A percentile compares a stretch with the other conserved stretches of the same genome.
phyloP scores from a whole-genome alignment of 2,329 filamentous ascomycete genomes.

The Tolypocladium inflatum region DNA sequence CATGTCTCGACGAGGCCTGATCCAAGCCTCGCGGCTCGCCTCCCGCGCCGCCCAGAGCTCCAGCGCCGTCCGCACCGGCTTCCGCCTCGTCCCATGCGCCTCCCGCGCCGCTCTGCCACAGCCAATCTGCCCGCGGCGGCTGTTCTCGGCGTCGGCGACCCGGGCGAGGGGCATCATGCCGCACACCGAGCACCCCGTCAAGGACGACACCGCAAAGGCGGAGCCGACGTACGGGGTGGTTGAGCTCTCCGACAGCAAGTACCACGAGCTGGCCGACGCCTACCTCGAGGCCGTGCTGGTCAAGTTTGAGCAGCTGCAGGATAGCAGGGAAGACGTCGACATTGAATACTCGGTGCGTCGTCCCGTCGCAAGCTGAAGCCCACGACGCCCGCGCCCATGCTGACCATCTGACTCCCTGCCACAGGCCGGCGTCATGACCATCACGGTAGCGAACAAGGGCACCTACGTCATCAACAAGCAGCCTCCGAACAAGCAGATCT shows the following conservation, averaged over 20 bases:
- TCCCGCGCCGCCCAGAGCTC: constrained; percentile 20
- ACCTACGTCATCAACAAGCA: constrained; percentile 98
- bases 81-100: constrained; percentile 8
- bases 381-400: background rate
- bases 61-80: constrained; percentile 12
- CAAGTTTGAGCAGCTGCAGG: constrained; percentile 64
- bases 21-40: constrained; percentile 28
- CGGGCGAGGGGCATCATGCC: constrained; percentile 46
- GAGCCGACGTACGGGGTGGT: constrained; percentile 40
- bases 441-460: constrained; percentile 59
- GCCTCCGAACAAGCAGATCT: constrained; percentile 94
- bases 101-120: background rate
- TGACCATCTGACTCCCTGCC: constrained; percentile 1
- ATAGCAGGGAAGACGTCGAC: constrained; percentile 67
- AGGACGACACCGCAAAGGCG: constrained; percentile 26
- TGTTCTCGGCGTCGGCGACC: constrained; percentile 19
- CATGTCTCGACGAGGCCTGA: constrained; percentile 23
- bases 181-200: constrained; percentile 44
- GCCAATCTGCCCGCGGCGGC: constrained; percentile 10
- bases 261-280: constrained; percentile 66
- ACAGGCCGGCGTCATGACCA: constrained; percentile 77
- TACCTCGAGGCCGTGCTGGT: constrained; percentile 54
- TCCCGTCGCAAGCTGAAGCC: background rate
- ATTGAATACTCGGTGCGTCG: constrained; percentile 75
- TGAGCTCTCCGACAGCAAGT: constrained; percentile 59